Percentiles rank a stretch among this genome's conserved stretches.
Conservation (phyloP, 1,284 basidiomycete species). For the Ustilago esculenta region DNA sequence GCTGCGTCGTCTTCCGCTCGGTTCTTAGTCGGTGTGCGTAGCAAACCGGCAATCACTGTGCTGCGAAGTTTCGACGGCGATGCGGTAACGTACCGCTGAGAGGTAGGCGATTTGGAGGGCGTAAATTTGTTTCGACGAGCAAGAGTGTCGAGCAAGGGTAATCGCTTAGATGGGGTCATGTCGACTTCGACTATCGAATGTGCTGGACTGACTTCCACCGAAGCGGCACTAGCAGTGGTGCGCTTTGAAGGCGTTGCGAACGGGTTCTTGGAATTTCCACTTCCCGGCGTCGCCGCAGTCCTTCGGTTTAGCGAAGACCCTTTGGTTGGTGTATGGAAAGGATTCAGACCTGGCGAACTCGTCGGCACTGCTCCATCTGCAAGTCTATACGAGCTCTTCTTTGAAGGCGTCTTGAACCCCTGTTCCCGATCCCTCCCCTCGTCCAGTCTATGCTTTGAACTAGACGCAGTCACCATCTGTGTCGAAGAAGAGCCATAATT, state of each 20-base stretch:
- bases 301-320: not conserved
- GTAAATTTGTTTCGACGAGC: slow-evolving; percentile 6
- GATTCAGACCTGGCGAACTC: slow-evolving; percentile 11
- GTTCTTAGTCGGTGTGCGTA: slow-evolving; percentile 15
- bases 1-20: slow-evolving; percentile 14
- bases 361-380: not conserved
- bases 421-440: slow-evolving; percentile 1
- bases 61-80: slow-evolving; percentile 34
- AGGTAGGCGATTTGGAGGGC: slow-evolving; percentile 9
- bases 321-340: slow-evolving; percentile 28
- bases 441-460: slow-evolving; percentile 18
- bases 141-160: slow-evolving; percentile 12
- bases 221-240: not conserved
- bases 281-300: not conserved
- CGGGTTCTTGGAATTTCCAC: slow-evolving; percentile 27
- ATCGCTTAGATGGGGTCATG: slow-evolving; percentile 35
- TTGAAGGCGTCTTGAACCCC: slow-evolving; percentile 33
- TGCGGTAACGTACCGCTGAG: slow-evolving; percentile 16
- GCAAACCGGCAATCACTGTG: slow-evolving; percentile 5
- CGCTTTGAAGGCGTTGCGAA: slow-evolving; percentile 29
- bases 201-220: slow-evolving; percentile 15
- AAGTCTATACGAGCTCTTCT: not conserved
- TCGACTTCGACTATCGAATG: slow-evolving; percentile 38
- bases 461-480: slow-evolving; percentile 1
- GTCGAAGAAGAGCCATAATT: not conserved